Percentiles rank a stretch among this genome's conserved stretches.
phyloP scores from a whole-genome alignment of 2,329 filamentous ascomycete species.

The Cephalotrichum gorgonifer region DNA sequence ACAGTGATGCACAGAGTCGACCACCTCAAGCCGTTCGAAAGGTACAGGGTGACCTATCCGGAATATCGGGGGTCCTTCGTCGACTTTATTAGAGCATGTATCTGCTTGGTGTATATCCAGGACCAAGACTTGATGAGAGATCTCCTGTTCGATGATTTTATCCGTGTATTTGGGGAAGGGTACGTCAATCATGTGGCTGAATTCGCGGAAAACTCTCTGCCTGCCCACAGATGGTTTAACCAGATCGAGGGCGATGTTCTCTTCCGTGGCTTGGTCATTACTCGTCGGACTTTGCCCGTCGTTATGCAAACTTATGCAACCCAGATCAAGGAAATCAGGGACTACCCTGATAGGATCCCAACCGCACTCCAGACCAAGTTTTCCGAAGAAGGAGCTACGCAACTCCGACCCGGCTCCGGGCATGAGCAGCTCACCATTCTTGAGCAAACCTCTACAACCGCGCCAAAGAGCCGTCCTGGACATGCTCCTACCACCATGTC shows the following conservation, averaged over 20 bases:
- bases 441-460: background rate
- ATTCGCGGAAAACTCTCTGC: background rate
- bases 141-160: conserved; percentile 42
- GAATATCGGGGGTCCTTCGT: conserved; percentile 25
- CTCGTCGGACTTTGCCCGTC: conserved; percentile 20
- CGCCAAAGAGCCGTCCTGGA: background rate
- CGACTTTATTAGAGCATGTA: conserved; percentile 33
- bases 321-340: conserved; percentile 13
- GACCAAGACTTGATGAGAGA: conserved; percentile 22
- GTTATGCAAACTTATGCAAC: conserved; percentile 22
- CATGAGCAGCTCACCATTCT: background rate
- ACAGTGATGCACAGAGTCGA: background rate
- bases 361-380: background rate
- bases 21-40: conserved; percentile 19
- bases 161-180: conserved; percentile 29
- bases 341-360: conserved; percentile 1
- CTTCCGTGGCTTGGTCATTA: conserved; percentile 23
- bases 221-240: conserved; percentile 16
- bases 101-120: conserved; percentile 29
- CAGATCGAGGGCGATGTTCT: conserved; percentile 15
- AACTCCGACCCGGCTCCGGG: background rate
- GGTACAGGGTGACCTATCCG: conserved; percentile 32
- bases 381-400: background rate
- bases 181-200: conserved; percentile 29
- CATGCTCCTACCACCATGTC: background rate